Evolutionary conservation across 352 stramenopile species (phyloP), one percentile per base, ranked within the genome.

Genomic region (Phytophthora sansomeana): DNA sequence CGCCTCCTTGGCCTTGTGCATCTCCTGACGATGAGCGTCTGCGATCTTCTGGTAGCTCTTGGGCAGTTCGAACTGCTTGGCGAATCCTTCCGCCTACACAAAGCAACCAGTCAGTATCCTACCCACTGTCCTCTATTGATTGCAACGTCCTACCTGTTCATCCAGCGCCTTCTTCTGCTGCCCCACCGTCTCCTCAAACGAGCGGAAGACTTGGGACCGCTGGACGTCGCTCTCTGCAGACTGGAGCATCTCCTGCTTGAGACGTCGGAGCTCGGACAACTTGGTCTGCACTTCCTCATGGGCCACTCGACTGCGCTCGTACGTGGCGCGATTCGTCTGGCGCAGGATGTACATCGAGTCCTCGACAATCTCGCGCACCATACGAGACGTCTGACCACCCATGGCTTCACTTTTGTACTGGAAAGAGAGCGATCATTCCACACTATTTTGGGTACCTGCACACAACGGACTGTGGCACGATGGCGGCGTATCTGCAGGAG

Each of bases 401-500:
- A 94, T 93, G 42, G 26, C 75, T 32, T 41, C 28, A 28, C n/a
- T n/a, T n/a, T n/a, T n/a, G 47, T 63, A 54, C 6, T 41, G 43
- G 42, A 7, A 35, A n/a, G 21, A n/a, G 21, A 24, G 21, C 21
- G 21, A 24, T 24, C 21, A 24, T 24, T 24, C 21, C 21, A 3
- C 21, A 24, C 21, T 24, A 24, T 24, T 24, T 24, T 24, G 21
- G 21, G 21, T 24, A 24, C 21, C 1, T 24, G 21, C 21, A 24
- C 21, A 24, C 21, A 24, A 24, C 21, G 1, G 21, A 39, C 8
- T 62, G 26, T 50, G 51, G 52, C 62, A 58, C 60, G 49, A 95
- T 95, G 87, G 85, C 87, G 63, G 75, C 87, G 72, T 93, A 93
- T 81, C 72, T 95, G 50, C 80, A 93, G 47, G 85, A 93, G 42